Conservation (phyloP, 768 basidiomycete species). For the Neoboletus brunneissimus region DNA sequence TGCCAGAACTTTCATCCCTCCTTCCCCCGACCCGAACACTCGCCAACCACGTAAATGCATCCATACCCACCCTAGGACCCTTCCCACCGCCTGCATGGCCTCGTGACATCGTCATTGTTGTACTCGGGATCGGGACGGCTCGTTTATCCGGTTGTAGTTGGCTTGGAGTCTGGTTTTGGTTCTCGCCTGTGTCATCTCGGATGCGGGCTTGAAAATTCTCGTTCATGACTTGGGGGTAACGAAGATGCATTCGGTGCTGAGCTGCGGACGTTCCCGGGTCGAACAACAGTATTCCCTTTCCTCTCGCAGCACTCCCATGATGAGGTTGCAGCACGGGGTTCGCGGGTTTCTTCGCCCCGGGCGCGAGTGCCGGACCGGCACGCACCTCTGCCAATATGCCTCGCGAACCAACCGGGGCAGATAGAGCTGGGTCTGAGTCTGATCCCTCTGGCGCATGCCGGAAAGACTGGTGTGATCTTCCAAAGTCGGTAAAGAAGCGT, state of each 20-base stretch:
- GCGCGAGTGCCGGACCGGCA: conserved; percentile 41
- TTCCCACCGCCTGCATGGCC: conserved; percentile 47
- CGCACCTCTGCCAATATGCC: conserved; percentile 71
- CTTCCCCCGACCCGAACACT: conserved; percentile 63
- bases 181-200: conserved; percentile 16
- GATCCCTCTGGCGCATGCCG: conserved; percentile 48
- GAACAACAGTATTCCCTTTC: conserved; percentile 25
- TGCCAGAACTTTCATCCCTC: conserved; percentile 56
- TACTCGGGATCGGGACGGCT: conserved; percentile 25
- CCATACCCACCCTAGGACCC: conserved; percentile 60
- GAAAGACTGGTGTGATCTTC: conserved; percentile 44
- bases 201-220: conserved; percentile 11
- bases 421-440: conserved; percentile 46
- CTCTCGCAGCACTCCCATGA: conserved; percentile 33
- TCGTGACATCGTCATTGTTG: conserved; percentile 44
- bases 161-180: not conserved
- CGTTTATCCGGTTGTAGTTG: conserved; percentile 15
- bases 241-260: conserved; percentile 32
- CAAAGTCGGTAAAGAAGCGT: conserved; percentile 15
- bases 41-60: conserved; percentile 68
- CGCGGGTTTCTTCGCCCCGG: conserved; percentile 16
- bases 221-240: conserved; percentile 23
- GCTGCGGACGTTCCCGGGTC: conserved; percentile 35
- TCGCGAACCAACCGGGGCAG: conserved; percentile 65
- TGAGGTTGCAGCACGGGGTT: conserved; percentile 35